phyloP scores from a whole-genome alignment of 2,329 filamentous ascomycete genomes.

The Xylaria sp. region DNA sequence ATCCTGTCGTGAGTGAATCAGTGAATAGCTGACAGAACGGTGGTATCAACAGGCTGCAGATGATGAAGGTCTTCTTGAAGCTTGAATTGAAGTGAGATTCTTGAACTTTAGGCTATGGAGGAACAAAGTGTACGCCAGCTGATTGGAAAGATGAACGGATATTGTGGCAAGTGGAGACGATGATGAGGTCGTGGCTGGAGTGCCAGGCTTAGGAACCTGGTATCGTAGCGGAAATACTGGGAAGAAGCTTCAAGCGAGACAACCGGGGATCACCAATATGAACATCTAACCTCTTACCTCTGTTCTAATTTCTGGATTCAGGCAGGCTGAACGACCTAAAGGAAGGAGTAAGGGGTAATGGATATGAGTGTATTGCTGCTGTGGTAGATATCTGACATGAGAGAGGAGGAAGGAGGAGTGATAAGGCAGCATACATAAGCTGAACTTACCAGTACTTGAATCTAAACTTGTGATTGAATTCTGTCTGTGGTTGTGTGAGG shows the following conservation, averaged over 20 bases:
- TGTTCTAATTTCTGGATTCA: no score
- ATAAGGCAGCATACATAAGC: background rate
- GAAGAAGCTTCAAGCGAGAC: no score
- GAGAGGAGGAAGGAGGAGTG: background rate
- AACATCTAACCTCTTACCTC: background rate
- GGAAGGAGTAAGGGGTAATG: background rate
- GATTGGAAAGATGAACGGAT: no score
- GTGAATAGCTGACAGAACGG: background rate
- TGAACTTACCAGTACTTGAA: background rate
- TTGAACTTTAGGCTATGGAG: no score
- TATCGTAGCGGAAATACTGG: no score
- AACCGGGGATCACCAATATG: background rate
- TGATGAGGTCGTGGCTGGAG: no score
- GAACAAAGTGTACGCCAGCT: no score
- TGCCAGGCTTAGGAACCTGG: no score
- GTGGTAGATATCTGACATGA: background rate
- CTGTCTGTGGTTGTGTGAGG: background rate
- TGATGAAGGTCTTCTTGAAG: no score
- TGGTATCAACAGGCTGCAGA: background rate
- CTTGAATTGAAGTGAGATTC: no score
- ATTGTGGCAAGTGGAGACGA: no score
- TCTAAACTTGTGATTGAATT: background rate
- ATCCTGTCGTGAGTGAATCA: background rate
- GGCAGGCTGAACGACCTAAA: background rate
- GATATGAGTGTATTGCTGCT: background rate